Base-by-base conservation (phyloP, 2,329 filamentous ascomycete species). In the Grosmannia penicillata region DNA sequence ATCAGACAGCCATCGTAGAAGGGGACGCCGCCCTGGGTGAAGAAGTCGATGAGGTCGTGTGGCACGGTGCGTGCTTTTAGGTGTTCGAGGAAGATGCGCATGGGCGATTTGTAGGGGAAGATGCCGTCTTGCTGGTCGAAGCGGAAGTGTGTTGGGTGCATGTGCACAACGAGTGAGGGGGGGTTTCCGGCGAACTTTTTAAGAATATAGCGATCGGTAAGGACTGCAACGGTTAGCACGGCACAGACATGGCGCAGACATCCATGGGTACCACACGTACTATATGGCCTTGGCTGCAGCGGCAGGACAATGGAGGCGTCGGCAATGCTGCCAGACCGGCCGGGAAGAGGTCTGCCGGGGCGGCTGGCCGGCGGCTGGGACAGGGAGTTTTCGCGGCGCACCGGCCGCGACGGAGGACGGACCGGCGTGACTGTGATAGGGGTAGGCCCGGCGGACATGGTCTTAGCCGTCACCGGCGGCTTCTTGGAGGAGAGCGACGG, bases 1-100 rank as follows among this genome's bases (percentile, higher is more conserved):
- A 98, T 96, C 41, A 98, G 70, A 53, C 89, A 94, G 24, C 82
- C 86, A 56, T 96, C 87, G 55, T 96, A 98, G 54, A 94, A 96
- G 9, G 70, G 68, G 13, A 94, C 80, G 17, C 76, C 75, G 15
- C 68, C 66, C 34, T 75, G 68, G 22, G 77, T 68, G 39, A 98
- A 73, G 48, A 89, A 80, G 34, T 81, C 75, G 10, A 96, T 62
- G 54, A 96, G 75, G 49, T 95, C 86, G 57, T 95, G 86, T 1
- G 91, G 91, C 26, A 98, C 67, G 0, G 84, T 93, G 40, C 80
- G 74, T 30, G 63, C 65, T 47, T 71, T 71, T 33, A 96, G 58
- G 56, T 94, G 86, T 47, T 93, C 77, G 27, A 95, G 65, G 48
- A 79, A 70, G 15, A 83, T 60, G 49, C 72, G 76, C 87, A 96